Conservation (phyloP, 2,329 filamentous ascomycete species). For the Scedosporium apiospermum region DNA sequence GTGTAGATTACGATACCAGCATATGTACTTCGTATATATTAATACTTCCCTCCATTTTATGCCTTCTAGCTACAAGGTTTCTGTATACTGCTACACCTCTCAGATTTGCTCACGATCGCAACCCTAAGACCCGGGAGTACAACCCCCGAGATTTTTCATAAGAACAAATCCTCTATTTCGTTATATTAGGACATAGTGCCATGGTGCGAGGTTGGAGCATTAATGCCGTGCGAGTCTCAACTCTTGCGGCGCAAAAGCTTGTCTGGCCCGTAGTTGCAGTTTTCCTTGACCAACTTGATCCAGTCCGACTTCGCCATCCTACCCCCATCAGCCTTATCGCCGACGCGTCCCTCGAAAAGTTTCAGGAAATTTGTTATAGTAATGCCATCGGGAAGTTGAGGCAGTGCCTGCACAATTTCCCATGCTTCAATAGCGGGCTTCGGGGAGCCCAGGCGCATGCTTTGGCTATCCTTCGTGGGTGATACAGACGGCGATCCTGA, state of each 20-base stretch:
- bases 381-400: conserved; percentile 40
- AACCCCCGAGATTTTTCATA: not conserved
- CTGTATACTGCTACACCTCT: not conserved
- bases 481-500: conserved; percentile 6
- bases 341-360: conserved; percentile 43
- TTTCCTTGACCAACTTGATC: conserved; percentile 48
- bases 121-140: not conserved
- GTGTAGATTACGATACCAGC: conserved; percentile 39
- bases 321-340: conserved; percentile 31
- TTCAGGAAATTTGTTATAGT: conserved; percentile 43
- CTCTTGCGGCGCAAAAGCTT: conserved; percentile 39
- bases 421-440: conserved; percentile 31
- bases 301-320: conserved; percentile 45
- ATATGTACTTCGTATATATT: conserved; percentile 5
- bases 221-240: conserved; percentile 11
- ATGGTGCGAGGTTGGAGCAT: not conserved
- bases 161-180: too few relatives aligned
- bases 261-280: conserved; percentile 42
- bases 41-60: conserved; percentile 15
- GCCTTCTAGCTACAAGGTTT: not conserved
- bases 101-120: not conserved
- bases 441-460: conserved; percentile 7
- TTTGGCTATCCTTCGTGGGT: conserved; percentile 3
- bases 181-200: not conserved
- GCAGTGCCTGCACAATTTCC: conserved; percentile 46